These are phyloP conservation scores for Malassezia sympodialis DNA, from an alignment of 1,284 basidiomycete species.

Conservation along the genomic window DNA sequence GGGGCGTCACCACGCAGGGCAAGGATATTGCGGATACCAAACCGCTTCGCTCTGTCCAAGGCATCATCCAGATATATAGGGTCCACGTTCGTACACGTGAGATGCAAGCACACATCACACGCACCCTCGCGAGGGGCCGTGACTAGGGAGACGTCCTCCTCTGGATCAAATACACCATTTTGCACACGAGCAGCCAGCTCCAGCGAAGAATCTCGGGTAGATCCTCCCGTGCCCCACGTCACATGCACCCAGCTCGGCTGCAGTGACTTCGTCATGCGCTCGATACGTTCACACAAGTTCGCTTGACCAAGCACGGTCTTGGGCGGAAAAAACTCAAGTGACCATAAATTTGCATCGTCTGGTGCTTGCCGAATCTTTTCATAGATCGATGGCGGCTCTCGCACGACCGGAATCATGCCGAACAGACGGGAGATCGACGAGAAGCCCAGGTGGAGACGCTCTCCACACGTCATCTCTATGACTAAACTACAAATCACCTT, in stretches of 20 bases:
- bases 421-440: background rate
- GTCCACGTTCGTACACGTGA: constrained; percentile 92
- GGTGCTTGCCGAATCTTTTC: constrained; percentile 13
- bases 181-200: constrained; percentile 56
- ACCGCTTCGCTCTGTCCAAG: constrained; percentile 66
- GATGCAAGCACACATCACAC: constrained; percentile 79
- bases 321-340: constrained; percentile 90
- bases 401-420: background rate
- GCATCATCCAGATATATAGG: constrained; percentile 64
- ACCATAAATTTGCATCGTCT: constrained; percentile 42
- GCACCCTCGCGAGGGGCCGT: constrained; percentile 58
- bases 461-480: background rate
- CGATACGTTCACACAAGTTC: constrained; percentile 48
- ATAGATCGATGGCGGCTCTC: constrained; percentile 4
- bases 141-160: constrained; percentile 15
- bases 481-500: constrained; percentile 21
- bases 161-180: constrained; percentile 29
- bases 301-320: constrained; percentile 79
- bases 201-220: constrained; percentile 74
- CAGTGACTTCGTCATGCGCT: constrained; percentile 59
- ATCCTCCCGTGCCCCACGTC: constrained; percentile 95
- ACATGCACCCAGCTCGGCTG: constrained; percentile 54
- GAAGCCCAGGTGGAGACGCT: background rate
- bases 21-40: constrained; percentile 80
- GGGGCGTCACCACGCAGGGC: constrained; percentile 81